Evolutionary conservation across 768 basidiomycete genomes (phyloP).

Genomic region (Suillus fuscotomentosus): DNA sequence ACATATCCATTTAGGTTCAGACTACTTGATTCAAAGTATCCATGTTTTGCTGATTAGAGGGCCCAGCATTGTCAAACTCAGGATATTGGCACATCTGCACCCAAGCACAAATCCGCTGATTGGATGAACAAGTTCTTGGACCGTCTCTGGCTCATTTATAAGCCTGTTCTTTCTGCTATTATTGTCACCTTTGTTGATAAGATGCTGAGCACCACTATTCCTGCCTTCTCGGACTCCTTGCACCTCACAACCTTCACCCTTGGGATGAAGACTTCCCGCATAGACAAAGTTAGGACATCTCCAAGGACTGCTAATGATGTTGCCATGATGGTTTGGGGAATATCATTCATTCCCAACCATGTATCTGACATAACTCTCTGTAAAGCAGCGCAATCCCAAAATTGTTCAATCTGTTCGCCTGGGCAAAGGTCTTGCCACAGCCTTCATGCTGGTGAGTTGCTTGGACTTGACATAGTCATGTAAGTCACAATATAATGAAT

Average conservation of each 20-base stretch:
- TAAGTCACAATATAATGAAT: conserved; percentile 33
- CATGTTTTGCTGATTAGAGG: too few relatives aligned
- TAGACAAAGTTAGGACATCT: conserved; percentile 85
- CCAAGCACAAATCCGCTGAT: conserved; percentile 88
- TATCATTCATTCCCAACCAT: conserved; percentile 95
- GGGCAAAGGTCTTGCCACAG: conserved; percentile 85
- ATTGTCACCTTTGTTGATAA: conserved; percentile 87
- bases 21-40: too few relatives aligned
- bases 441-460: conserved; percentile 88
- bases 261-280: conserved; percentile 92
- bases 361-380: conserved; percentile 77
- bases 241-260: conserved; percentile 88
- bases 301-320: conserved; percentile 83
- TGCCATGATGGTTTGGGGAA: conserved; percentile 96
- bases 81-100: conserved; percentile 39
- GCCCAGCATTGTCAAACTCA: too few relatives aligned
- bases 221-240: conserved; percentile 89
- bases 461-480: conserved; percentile 88
- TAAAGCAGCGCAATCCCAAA: conserved; percentile 85
- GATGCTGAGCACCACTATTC: conserved; percentile 79
- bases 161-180: conserved; percentile 88
- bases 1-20: too few relatives aligned
- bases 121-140: conserved; percentile 96
- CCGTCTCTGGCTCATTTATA: conserved; percentile 98
- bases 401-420: conserved; percentile 84